These are phyloP conservation scores for Malus fusca DNA, from an alignment of 306 rosid species.

Conservation along the genomic window DNA sequence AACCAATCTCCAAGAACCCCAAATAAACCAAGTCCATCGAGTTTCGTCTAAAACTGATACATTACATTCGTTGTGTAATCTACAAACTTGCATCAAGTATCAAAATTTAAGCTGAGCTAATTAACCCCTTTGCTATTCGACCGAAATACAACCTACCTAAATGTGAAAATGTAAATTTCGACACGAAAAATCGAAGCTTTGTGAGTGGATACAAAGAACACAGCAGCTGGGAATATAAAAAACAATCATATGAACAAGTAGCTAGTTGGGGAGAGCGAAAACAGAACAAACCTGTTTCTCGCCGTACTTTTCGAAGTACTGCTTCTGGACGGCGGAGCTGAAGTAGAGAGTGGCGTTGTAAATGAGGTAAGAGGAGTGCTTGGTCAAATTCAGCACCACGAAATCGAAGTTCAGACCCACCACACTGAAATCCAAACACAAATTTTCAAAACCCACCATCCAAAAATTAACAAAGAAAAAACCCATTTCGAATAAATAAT, in stretches of 20 bases:
- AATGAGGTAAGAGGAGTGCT: slow-evolving; percentile 62
- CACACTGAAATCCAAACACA: slow-evolving; percentile 35
- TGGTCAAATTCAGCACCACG: slow-evolving; percentile 65
- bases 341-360: slow-evolving; percentile 71
- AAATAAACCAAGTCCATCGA: not conserved
- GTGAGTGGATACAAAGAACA: not conserved
- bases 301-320: slow-evolving; percentile 59
- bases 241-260: not conserved
- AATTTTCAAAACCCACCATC: not conserved
- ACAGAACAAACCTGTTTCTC: slow-evolving; percentile 38
- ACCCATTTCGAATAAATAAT: not conserved
- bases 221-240: not conserved
- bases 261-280: not conserved
- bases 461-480: not conserved
- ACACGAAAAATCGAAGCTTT: not conserved
- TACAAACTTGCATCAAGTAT: not conserved
- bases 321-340: slow-evolving; percentile 57
- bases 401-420: slow-evolving; percentile 82
- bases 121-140: not conserved
- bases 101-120: not conserved
- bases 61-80: not conserved
- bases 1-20: not conserved
- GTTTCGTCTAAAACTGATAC: not conserved
- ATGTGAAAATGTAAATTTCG: not conserved
- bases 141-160: not conserved